Base-by-base conservation (phyloP, 352 stramenopile species). In the Ophiocytium majus region DNA sequence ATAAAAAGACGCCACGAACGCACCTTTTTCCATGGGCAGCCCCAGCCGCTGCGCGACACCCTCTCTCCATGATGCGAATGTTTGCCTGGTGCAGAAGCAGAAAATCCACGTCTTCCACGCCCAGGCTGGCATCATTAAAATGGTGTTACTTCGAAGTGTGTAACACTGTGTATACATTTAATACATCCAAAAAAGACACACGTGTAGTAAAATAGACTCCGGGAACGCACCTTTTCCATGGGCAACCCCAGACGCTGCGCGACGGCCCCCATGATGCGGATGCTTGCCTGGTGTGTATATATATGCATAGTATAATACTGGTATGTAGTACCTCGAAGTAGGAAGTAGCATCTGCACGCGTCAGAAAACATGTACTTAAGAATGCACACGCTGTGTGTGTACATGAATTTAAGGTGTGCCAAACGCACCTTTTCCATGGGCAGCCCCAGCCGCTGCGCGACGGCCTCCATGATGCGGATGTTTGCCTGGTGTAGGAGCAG, bases 41-140 rank as follows among this genome's bases (percentile, higher is more conserved):
- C 91, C 91, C 36, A 96, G 83, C 84, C 91, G 63, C 66, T 94
- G 89, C 0, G 93, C 92, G 0, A 95, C 93, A n/a, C 90, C 89
- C 86, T n/a, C n/a, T n/a, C n/a, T 96, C 92, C 92, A 96, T 95
- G 80, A 96, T 96, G 35, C 93, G 91, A 84, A 95, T 95, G n/a
- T n/a, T n/a, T n/a, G n/a, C n/a, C n/a, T n/a, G n/a, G n/a, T n/a
- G n/a, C n/a, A n/a, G n/a, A n/a, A n/a, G 85, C 0, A 96, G n/a
- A n/a, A n/a, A n/a, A n/a, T n/a, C n/a, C n/a, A n/a, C n/a, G n/a
- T n/a, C n/a, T n/a, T n/a, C n/a, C n/a, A n/a, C n/a, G n/a, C n/a
- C n/a, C n/a, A n/a, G n/a, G n/a, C n/a, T n/a, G n/a, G n/a, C n/a
- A n/a, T n/a, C n/a, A n/a, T n/a, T n/a, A n/a, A n/a, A n/a, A n/a